phyloP scores from a whole-genome alignment of 768 basidiomycete genomes.

The Lactarius tabidus region DNA sequence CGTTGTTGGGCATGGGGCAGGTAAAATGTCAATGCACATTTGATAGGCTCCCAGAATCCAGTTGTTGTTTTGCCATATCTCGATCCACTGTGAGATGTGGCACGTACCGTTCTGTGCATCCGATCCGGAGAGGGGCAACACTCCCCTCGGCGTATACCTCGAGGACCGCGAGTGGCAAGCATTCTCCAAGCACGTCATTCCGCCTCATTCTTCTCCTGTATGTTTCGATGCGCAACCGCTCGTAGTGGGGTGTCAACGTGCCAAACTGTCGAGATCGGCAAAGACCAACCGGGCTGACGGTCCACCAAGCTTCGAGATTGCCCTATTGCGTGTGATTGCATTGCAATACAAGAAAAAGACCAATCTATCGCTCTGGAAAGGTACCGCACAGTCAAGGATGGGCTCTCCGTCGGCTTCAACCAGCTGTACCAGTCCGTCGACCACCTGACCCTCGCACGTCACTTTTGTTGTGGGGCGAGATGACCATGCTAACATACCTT shows the following conservation, averaged over 20 bases:
- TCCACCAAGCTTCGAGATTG: conserved; percentile 83
- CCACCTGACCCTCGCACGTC: conserved; percentile 46
- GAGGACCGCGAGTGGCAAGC: too few species aligned
- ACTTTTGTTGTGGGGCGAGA: background rate
- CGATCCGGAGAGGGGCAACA: conserved; percentile 79
- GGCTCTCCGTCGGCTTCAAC: conserved; percentile 61
- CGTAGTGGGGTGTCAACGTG: conserved; percentile 9
- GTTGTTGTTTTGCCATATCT: conserved; percentile 52
- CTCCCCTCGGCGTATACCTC: conserved; percentile 83
- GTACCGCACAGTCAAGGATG: conserved; percentile 90
- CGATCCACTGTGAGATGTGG: conserved; percentile 86
- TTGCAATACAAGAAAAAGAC: conserved; percentile 87
- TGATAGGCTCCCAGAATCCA: conserved; percentile 16
- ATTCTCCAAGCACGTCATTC: conserved; percentile 88
- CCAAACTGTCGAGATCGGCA: background rate
- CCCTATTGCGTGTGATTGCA: conserved; percentile 90
- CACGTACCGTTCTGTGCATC: conserved; percentile 76
- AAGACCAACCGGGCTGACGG: background rate
- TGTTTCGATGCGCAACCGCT: conserved; percentile 89
- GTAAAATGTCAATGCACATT: conserved; percentile 7
- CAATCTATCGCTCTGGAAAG: conserved; percentile 96
- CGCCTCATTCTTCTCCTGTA: conserved; percentile 97
- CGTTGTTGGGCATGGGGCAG: conserved; percentile 2
- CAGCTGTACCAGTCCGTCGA: conserved; percentile 82
- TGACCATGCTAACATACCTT: conserved; percentile 49